Evolutionary conservation across 139 green algal species (phyloP).

Genomic region (Dunaliella sp.): DNA sequence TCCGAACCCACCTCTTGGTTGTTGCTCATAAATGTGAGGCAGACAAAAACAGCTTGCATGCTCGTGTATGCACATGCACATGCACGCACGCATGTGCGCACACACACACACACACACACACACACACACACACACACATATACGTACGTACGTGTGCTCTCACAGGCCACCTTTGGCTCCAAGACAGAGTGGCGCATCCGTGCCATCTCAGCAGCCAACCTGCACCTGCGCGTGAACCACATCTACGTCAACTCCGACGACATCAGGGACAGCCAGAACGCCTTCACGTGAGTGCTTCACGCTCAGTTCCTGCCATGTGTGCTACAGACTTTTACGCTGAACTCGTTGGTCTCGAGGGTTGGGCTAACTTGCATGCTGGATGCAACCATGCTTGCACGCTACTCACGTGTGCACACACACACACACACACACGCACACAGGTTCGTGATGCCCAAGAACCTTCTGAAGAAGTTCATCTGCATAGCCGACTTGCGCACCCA

Average conservation of each 20-base stretch:
- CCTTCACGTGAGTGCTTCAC: constrained; percentile 82
- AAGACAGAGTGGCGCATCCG: constrained; percentile 99
- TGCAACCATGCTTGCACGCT: too few relatives aligned
- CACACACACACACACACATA: too few relatives aligned
- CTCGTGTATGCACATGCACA: background rate
- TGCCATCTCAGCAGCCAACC: constrained; percentile 93
- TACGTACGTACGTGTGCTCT: too few relatives aligned
- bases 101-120: too few relatives aligned
- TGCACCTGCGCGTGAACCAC: constrained; percentile 98
- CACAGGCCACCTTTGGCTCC: constrained; percentile 76
- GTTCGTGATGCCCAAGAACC: constrained; percentile 99
- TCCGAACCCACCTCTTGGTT: too few relatives aligned
- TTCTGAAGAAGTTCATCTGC: constrained; percentile 99
- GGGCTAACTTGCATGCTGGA: too few relatives aligned
- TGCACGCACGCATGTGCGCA: too few relatives aligned
- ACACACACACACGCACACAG: too few relatives aligned
- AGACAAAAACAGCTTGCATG: too few relatives aligned
- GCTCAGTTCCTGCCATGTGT: too few relatives aligned
- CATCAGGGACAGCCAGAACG: constrained; percentile 74
- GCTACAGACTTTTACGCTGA: background rate
- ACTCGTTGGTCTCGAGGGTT: background rate
- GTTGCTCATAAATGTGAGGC: too few relatives aligned
- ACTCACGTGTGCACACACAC: too few relatives aligned
- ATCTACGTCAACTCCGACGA: constrained; percentile 99
- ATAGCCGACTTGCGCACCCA: constrained; percentile 97